Evolutionary conservation across 2,329 filamentous ascomycete species (phyloP).

Genomic region (Apiospora marii): DNA sequence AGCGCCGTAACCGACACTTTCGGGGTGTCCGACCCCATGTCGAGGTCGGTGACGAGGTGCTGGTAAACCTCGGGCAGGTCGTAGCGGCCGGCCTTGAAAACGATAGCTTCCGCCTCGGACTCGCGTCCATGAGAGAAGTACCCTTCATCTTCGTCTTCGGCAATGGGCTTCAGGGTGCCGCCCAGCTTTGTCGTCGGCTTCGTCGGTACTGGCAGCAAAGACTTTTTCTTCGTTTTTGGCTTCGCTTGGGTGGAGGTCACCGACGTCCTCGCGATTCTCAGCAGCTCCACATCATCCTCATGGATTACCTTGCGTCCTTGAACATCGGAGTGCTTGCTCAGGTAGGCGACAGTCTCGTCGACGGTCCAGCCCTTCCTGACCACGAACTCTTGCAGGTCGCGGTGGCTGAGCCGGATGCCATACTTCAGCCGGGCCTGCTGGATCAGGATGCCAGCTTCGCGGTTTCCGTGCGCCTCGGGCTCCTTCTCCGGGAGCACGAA

Average conservation of each 20-base stretch:
- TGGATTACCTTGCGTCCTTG: neutral
- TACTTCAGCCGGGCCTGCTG: conserved; percentile 1
- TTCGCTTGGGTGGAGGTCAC: neutral
- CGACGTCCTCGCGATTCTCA: neutral
- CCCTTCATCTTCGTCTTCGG: neutral
- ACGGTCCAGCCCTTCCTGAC: neutral
- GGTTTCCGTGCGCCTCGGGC: neutral
- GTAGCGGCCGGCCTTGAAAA: neutral
- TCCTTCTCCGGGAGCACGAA: neutral
- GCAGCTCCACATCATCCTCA: neutral
- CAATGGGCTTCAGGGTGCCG: neutral
- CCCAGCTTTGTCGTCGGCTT: neutral
- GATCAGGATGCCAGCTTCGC: neutral
- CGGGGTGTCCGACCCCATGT: neutral
- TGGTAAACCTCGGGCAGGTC: neutral
- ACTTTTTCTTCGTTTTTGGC: neutral
- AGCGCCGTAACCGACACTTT: neutral
- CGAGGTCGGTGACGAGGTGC: neutral
- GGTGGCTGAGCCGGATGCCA: neutral
- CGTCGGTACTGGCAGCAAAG: neutral
- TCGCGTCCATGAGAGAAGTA: neutral
- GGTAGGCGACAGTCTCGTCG: neutral
- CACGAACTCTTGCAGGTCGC: neutral
- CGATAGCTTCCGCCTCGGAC: neutral
- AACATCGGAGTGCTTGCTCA: neutral